Evolutionary conservation across 2,329 filamentous ascomycete species (phyloP), one percentile per base, ranked within the genome.

Genomic region (Aspergillus japonicus): DNA sequence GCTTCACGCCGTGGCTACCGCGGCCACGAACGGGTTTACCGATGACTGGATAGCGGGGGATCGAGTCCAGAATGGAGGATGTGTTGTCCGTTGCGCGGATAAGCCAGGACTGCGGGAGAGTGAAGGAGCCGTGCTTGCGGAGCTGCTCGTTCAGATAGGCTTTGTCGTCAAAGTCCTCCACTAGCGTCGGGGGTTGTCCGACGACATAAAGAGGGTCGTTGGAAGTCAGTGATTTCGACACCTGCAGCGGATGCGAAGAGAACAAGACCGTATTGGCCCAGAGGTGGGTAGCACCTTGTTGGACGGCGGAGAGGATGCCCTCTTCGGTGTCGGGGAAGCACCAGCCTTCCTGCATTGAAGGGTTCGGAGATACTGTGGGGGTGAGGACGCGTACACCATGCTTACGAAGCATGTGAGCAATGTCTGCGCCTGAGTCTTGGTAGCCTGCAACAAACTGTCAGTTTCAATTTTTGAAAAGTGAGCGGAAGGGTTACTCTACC

Each of bases 211-310:
- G 24, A 7, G 73, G 64, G 6, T 72, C 67, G 47, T 72, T 67
- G 7, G 64, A 49, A 1, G 66, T 63, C 6, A 83, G 64, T 2
- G 56, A 61, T 1, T 64, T 19, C 0, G 80, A 82, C 0, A 61
- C 73, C 58, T 84, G 81, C 0, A 83, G 69, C 1, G 81, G 80
- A 65, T 83, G 81, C 0, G 74, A 72, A 0, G 75, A 72, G 63
- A 83, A 83, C 1, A 83, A 66, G 47, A 83, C 78, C 0, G 81
- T 83, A 62, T 83, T 83, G 1, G 80, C 79, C 80, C 81, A 83
- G 3, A 83, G 67, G 62, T 80, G 76, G 1, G 77, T 83, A 0
- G 78, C 77, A 0, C 79, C 78, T 42, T 68, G 67, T 2, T 73
- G 54, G 1, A 82, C 54, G 0, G 80, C 80, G 4, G 67, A 59